Base-by-base conservation (phyloP, 768 basidiomycete genomes). In the Russula virescens region DNA sequence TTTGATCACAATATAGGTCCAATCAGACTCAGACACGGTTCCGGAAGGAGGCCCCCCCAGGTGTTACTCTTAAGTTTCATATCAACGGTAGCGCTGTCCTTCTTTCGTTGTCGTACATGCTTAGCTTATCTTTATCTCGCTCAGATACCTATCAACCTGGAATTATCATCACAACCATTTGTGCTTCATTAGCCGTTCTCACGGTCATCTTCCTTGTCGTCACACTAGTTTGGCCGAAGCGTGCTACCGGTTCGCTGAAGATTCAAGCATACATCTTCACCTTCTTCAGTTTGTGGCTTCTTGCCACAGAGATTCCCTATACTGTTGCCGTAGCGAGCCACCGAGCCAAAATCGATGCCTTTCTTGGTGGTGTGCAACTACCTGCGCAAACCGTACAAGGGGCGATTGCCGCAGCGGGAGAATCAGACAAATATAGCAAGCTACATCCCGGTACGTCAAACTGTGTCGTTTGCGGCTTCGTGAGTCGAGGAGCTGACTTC, bases 271-370 rank as follows among this genome's bases (percentile, higher is more conserved):
- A 62, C 68, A n/a, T 74, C 21, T 73, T 83, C 63, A 70, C 72
- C 40, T 78, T 83, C 68, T 73, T 77, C 67, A 68, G 75, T 28
- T 23, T 74, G 11, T 82, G 79, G 79, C 72, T 85, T 46, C 74
- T 86, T 56, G 80, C 75, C 34, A 73, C 77, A 42, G 74, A 81
- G 62, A 76, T 81, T n/a, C 74, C 78, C 9, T 80, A 79, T 61
- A 78, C 79, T 40, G 68, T 76, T 64, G 78, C 78, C 72, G 78
- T 79, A 64, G 77, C 77, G 23, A 81, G 70, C 60, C 76, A 75
- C 45, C 69, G 70, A n/a, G 80, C 77, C n/a, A 70, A 74, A 57
- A 75, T 85, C 58, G 67, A 72, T 13, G 82, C 81, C 5, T 66
- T 63, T 45, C 63, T 84, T 62, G 74, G 71, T 5, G 72, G 71